A percentile compares a stretch with the other conserved stretches of the same genome.
Conservation (phyloP, 192 early-diverging fungal species). For the Funneliformis geosporum region DNA sequence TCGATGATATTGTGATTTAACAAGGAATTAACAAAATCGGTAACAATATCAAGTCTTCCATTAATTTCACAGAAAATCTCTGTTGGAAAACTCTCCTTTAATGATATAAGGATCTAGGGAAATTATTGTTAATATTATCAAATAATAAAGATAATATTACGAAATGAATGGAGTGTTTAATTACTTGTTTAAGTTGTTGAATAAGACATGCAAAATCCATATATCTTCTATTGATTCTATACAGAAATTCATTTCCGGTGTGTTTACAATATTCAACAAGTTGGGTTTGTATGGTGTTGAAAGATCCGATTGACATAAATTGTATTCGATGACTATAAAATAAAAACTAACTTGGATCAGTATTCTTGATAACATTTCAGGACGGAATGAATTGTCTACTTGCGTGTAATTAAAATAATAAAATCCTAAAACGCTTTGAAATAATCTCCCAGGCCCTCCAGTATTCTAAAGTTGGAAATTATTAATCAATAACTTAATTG, state of each 20-base stretch:
- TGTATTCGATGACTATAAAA: constrained; percentile 35
- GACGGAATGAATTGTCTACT: neutral
- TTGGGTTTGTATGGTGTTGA: constrained; percentile 20
- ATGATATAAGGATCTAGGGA: neutral
- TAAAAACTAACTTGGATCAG: neutral
- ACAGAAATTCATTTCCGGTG: neutral
- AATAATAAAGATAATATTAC: too few relatives aligned
- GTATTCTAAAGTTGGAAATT: neutral
- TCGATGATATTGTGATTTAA: neutral
- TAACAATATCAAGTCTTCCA: neutral
- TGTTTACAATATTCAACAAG: constrained; percentile 30
- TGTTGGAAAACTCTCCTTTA: neutral
- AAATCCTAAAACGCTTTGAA: constrained; percentile 25
- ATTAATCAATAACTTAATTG: neutral
- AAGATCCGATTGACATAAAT: constrained; percentile 35
- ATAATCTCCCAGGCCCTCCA: constrained; percentile 15
- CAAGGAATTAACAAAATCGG: neutral
- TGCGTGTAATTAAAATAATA: constrained; percentile 26
- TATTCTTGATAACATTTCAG: neutral
- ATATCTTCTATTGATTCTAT: neutral
- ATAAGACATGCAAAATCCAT: constrained; percentile 6
- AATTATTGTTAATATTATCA: neutral
- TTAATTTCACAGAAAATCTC: neutral
- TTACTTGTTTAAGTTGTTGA: constrained; percentile 16
- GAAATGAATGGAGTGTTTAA: neutral